Percentiles rank a stretch among this genome's conserved stretches.
phyloP scores from a whole-genome alignment of 805 yeast species.

The Yarrowia sp. region DNA sequence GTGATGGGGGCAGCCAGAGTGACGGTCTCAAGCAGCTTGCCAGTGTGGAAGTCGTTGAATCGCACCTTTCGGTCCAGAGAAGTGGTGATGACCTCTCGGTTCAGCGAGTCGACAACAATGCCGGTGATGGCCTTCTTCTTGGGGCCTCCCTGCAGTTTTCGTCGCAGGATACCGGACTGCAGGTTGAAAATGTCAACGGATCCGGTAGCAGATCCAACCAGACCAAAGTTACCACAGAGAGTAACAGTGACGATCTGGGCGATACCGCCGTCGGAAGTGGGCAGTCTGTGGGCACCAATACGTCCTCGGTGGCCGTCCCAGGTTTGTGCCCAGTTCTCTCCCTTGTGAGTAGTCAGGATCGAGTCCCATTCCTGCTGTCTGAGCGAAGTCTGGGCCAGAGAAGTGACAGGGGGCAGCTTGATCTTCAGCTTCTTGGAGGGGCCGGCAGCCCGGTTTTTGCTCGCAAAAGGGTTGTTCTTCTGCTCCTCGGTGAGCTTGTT shows the following conservation, averaged over 20 bases:
- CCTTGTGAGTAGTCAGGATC: conserved; percentile 82
- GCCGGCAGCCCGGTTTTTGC: conserved; percentile 37
- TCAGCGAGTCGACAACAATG: conserved; percentile 84
- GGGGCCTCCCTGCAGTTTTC: conserved; percentile 66
- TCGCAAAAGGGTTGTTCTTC: conserved; percentile 8
- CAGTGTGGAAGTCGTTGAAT: conserved; percentile 77
- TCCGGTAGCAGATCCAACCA: conserved; percentile 86
- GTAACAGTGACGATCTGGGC: conserved; percentile 78
- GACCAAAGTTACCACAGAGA: conserved; percentile 91
- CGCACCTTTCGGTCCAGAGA: conserved; percentile 89
- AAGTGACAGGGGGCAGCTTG: conserved; percentile 72
- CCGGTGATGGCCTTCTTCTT: conserved; percentile 73
- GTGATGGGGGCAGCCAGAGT: conserved; percentile 76
- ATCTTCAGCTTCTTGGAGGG: conserved; percentile 35
- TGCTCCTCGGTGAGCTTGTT: conserved; percentile 26
- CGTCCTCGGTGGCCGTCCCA: conserved; percentile 82
- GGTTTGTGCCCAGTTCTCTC: conserved; percentile 78
- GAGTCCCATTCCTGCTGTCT: conserved; percentile 93
- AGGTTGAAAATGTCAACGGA: conserved; percentile 81
- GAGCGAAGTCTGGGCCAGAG: conserved; percentile 68
- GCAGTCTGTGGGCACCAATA: conserved; percentile 69
- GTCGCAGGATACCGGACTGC: conserved; percentile 84
- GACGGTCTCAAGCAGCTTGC: conserved; percentile 63
- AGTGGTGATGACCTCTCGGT: conserved; percentile 77
- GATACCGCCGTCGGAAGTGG: conserved; percentile 73